phyloP scores from a whole-genome alignment of 164 flowering plant genomes.

The Warburgia ugandensis region DNA sequence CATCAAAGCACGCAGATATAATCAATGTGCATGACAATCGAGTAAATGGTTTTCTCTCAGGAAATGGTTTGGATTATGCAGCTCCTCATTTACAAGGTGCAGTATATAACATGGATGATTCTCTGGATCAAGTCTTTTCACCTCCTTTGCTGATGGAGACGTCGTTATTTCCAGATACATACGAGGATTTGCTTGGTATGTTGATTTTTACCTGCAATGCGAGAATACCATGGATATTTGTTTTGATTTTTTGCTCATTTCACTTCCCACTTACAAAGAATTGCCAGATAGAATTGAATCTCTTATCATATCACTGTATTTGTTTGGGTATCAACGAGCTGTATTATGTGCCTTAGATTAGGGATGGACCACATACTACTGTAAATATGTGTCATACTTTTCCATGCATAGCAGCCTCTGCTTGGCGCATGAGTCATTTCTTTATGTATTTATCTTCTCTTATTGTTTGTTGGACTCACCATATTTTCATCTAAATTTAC shows the following conservation, averaged over 20 bases:
- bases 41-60: conserved; percentile 55
- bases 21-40: conserved; percentile 33
- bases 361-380: too few relatives aligned
- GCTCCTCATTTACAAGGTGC: conserved; percentile 33
- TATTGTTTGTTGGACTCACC: background rate
- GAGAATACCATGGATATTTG: conserved; percentile 1
- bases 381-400: too few relatives aligned
- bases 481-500: too few relatives aligned
- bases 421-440: too few relatives aligned
- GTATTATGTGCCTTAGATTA: background rate
- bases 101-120: conserved; percentile 50
- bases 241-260: background rate
- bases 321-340: background rate
- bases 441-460: background rate
- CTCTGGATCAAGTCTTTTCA: conserved; percentile 76
- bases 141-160: conserved; percentile 88
- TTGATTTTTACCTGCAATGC: too few relatives aligned
- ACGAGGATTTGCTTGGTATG: conserved; percentile 95
- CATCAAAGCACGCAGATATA: conserved; percentile 37
- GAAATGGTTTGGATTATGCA: conserved; percentile 32
- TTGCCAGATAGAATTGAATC: too few relatives aligned
- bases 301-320: too few relatives aligned
- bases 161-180: conserved; percentile 59
- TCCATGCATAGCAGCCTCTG: too few relatives aligned
- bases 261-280: too few relatives aligned